Conservation (phyloP, 2,329 filamentous ascomycete species). For the Thyridium curvatum region DNA sequence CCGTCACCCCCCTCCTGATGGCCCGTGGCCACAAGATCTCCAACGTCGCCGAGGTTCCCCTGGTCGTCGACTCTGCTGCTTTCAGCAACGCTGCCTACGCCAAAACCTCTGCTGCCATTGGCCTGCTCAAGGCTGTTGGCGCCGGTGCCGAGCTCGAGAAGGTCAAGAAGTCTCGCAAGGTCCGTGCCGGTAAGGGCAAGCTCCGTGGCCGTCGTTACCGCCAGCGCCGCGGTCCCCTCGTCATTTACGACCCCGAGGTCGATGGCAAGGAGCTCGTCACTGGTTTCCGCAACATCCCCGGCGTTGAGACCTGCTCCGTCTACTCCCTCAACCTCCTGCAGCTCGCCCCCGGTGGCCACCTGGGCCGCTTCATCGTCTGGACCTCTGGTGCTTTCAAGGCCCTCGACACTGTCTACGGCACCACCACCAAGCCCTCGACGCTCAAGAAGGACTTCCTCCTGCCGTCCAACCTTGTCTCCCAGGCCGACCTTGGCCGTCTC, state of each 20-base stretch:
- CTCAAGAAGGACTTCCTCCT: slow-evolving; percentile 99
- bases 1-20: slow-evolving; percentile 87
- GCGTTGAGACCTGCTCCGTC: slow-evolving; percentile 94
- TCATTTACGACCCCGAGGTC: slow-evolving; percentile 93
- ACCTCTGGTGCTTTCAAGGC: slow-evolving; percentile 94
- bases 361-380: slow-evolving; percentile 99
- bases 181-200: slow-evolving; percentile 98
- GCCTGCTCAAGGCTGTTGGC: slow-evolving; percentile 85
- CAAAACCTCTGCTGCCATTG: slow-evolving; percentile 84
- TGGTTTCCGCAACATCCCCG: slow-evolving; percentile 98
- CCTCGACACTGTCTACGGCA: slow-evolving; percentile 94
- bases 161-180: slow-evolving; percentile 94
- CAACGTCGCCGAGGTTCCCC: slow-evolving; percentile 89
- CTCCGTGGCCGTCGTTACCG: slow-evolving; percentile 91
- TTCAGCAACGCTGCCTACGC: slow-evolving; percentile 73
- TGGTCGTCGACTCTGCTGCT: slow-evolving; percentile 87
- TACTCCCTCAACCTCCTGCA: slow-evolving; percentile 96
- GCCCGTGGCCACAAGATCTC: slow-evolving; percentile 96
- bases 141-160: slow-evolving; percentile 88
- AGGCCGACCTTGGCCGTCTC: slow-evolving; percentile 92
- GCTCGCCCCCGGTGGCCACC: slow-evolving; percentile 96
- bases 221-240: slow-evolving; percentile 94
- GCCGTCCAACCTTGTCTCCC: slow-evolving; percentile 83
- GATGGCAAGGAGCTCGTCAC: slow-evolving; percentile 91
- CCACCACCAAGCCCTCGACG: slow-evolving; percentile 79